phyloP scores from a whole-genome alignment of 78 protist species.

The Carpediemonas membranifera region DNA sequence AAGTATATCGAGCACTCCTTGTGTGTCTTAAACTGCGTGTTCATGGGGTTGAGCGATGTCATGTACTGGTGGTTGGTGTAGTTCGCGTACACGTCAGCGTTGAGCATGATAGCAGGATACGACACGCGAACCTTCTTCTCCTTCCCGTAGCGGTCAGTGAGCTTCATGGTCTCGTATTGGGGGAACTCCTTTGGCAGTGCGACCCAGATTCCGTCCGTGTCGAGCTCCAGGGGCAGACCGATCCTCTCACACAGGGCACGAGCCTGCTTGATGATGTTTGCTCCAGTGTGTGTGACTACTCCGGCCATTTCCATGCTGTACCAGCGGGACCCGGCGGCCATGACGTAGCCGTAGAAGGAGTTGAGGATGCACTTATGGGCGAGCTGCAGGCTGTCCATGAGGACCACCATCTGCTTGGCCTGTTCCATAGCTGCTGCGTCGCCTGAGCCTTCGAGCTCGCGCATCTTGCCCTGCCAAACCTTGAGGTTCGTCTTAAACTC shows the following conservation, averaged over 20 bases:
- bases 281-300: constrained; percentile 89
- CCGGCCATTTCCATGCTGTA: constrained; percentile 99
- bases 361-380: constrained; percentile 98
- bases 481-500: constrained; percentile 59
- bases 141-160: not conserved
- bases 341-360: constrained; percentile 98
- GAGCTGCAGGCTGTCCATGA: constrained; percentile 97
- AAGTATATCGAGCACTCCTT: constrained; percentile 83
- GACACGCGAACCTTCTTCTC: constrained; percentile 28
- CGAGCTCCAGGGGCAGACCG: constrained; percentile 93
- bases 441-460: not conserved
- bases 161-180: constrained; percentile 49
- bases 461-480: not conserved
- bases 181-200: constrained; percentile 87
- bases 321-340: constrained; percentile 96
- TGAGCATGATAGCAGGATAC: constrained; percentile 84
- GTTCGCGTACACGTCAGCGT: constrained; percentile 50
- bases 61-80: constrained; percentile 92
- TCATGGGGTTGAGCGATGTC: not conserved
- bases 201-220: constrained; percentile 99
- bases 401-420: constrained; percentile 39
- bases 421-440: not conserved
- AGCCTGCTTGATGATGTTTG: constrained; percentile 62
- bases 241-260: constrained; percentile 53
- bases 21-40: constrained; percentile 15